A percentile compares a stretch with the other conserved stretches of the same genome.
These are phyloP conservation scores for Kwoniella sp. DNA, from an alignment of 768 basidiomycete species.

Conservation along the genomic window DNA sequence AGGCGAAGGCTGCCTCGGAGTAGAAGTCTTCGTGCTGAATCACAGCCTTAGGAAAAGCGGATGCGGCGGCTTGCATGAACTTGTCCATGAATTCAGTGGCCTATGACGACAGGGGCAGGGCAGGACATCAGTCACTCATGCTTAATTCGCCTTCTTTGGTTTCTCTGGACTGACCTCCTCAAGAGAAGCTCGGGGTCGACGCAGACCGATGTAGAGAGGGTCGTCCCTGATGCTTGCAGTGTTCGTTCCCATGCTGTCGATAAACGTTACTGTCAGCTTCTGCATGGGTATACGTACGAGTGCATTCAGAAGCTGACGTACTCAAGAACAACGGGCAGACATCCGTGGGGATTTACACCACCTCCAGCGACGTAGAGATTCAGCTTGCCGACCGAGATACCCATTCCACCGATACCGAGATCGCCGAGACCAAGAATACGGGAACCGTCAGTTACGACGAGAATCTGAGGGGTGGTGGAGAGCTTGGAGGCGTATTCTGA, in stretches of 20 bases:
- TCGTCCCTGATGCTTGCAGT: constrained; percentile 77
- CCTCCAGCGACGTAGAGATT: constrained; percentile 87
- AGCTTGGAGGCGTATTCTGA: constrained; percentile 34
- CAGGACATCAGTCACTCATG: background rate
- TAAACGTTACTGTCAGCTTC: constrained; percentile 56
- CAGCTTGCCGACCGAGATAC: constrained; percentile 83
- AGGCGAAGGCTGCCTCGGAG: constrained; percentile 85
- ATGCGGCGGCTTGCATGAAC: constrained; percentile 81
- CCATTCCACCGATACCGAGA: constrained; percentile 58
- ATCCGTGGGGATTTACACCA: constrained; percentile 60
- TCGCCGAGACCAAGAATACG: constrained; percentile 81
- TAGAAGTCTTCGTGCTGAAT: constrained; percentile 89
- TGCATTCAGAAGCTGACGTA: constrained; percentile 24
- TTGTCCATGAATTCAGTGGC: constrained; percentile 87
- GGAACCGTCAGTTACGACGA: constrained; percentile 91
- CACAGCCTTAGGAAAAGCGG: constrained; percentile 75
- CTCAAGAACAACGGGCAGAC: constrained; percentile 50
- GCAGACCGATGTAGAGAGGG: constrained; percentile 84
- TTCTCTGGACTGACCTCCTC: constrained; percentile 34
- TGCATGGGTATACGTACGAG: background rate
- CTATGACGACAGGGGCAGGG: constrained; percentile 14
- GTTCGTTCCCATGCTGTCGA: constrained; percentile 87
- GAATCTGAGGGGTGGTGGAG: constrained; percentile 65
- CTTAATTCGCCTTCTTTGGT: no score
- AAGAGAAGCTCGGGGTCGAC: constrained; percentile 59